Evolutionary conservation across 169 alveolate genomes (phyloP), one percentile per base, ranked within the genome.

Genomic region (Plasmodium vivax): DNA sequence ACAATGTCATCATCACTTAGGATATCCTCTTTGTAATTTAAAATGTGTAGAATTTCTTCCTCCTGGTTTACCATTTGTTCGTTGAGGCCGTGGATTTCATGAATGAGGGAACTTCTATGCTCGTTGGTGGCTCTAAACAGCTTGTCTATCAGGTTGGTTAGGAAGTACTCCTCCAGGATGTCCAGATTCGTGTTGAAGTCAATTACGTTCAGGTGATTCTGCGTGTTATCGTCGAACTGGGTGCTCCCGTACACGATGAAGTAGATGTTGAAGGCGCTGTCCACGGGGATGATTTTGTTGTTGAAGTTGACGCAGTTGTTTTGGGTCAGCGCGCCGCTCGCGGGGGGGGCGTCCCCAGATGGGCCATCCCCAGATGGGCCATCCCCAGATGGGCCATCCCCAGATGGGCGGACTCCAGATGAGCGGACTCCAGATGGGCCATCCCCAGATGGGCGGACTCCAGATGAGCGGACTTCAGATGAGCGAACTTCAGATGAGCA

Each of bases 111-210:
- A 0, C 68, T 80, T 62, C 85, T 80, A 14, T 90, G 80, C 62
- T 90, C 94, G 27, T 80, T 79, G 27, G 74, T 43, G 34, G 38
- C 30, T 62, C 82, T 62, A 12, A 82, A 90, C 30, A 90, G 47
- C 82, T 90, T 90, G 7, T 90, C 90, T 23, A 90, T 90, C 9
- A 90, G 51, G 16, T 47, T 90, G 16, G 81, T 88, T 36, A 90
- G 82, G 74, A 90, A 90, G 36, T 90, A 90, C 51, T 90, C 94
- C 54, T 90, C 94, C 82, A 90, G 72, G 5, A 90, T 90, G 62
- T 74, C 82, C 41, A 90, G 73, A 38, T 90, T 90, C 10, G 80
- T 90, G 34, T 90, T 90, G 45, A 90, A 90, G 36, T 90, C 90
- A 7, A 90, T 73, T 62, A 90, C 34, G 68, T 90, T 90, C n/a